phyloP scores from a whole-genome alignment of 2,329 filamentous ascomycete genomes.

The Alternaria brassicicola region DNA sequence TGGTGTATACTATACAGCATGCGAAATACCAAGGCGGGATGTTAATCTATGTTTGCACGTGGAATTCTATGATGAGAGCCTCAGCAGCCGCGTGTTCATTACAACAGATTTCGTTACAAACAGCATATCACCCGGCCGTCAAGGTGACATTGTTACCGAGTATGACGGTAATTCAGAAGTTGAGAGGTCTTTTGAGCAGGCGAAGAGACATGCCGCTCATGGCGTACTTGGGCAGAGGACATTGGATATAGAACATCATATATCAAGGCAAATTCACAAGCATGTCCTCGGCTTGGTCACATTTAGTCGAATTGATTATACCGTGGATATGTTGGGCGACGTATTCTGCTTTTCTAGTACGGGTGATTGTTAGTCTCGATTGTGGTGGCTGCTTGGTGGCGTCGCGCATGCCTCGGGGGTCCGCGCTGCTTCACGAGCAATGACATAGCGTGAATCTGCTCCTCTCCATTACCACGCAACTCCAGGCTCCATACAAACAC shows the following conservation, averaged over 20 bases:
- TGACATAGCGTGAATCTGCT: slow-evolving; percentile 23
- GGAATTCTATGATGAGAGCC: not conserved
- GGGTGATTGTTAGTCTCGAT: not conserved
- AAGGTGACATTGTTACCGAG: not conserved
- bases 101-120: not conserved
- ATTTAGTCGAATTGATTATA: not conserved
- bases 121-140: not conserved
- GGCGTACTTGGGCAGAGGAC: not conserved
- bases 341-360: not conserved
- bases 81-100: not conserved
- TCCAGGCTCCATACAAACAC: slow-evolving; percentile 1
- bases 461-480: slow-evolving; percentile 12
- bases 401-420: slow-evolving; percentile 15
- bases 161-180: not conserved
- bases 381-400: not conserved
- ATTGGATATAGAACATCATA: not conserved
- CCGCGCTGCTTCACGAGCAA: slow-evolving; percentile 12
- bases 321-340: not conserved
- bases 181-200: not conserved
- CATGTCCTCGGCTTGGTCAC: not conserved
- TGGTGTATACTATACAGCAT: slow-evolving; percentile 47
- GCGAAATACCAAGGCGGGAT: slow-evolving; percentile 30
- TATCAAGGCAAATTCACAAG: not conserved
- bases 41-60: slow-evolving; percentile 1
- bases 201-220: not conserved